Evolutionary conservation across 2,329 filamentous ascomycete species (phyloP), one percentile per base, ranked within the genome.

Genomic region (Myriosclerotinia curreyana): DNA sequence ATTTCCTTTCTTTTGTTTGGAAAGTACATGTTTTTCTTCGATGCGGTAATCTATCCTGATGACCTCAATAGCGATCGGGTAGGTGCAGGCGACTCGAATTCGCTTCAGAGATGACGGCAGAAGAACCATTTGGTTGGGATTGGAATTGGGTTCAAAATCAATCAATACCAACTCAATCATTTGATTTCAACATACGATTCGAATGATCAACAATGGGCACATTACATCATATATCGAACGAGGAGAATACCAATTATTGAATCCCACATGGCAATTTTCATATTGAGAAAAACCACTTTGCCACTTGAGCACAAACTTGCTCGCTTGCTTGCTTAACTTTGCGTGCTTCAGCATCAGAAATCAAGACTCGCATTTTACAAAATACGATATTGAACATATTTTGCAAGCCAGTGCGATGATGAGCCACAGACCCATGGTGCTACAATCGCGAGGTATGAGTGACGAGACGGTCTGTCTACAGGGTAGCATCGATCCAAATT

Each of bases 151-250:
- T 38, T 53, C 34, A 5, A 53, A 6, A 53, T 38, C 5, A n/a
- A 46, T n/a, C 20, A 44, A n/a, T n/a, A 8, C 17, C 42, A 53
- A 40, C n/a, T n/a, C 12, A 42, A 42, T 14, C 25, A 28, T 25
- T 28, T 15, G 17, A n/a, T 31, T 12, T 20, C 40, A 11, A 53
- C 11, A 15, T 6, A 38, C 34, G n/a, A 40, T 25, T 38, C 34
- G 11, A 52, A n/a, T n/a, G 17, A 52, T 52, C 50, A 52, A 36
- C 31, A 22, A 36, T 49, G 52, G 38, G 55, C 53, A 55, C 53
- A 42, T 55, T 15, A 12, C 53, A 42, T 55, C 20, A 50, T 14
- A 12, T 11, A 38, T 38, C 12, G 36, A 38, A 44, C 8, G 42
- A 44, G 17, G 42, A 20, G 42, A 44, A 20, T 7, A n/a, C 20